Conservation (phyloP, 2,329 filamentous ascomycete genomes). For the Beauveria caledonica region DNA sequence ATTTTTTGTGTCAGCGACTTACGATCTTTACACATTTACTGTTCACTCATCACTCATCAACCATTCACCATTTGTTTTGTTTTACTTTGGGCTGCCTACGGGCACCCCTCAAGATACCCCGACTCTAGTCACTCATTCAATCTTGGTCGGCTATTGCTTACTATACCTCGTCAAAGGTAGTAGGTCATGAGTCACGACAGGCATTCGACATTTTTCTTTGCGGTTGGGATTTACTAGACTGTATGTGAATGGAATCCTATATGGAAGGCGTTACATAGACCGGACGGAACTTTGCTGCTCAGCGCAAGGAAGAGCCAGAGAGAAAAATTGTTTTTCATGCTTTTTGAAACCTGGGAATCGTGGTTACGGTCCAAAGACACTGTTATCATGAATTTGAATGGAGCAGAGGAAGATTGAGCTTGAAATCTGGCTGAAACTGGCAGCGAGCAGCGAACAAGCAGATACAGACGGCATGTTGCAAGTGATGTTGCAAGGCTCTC, state of each 20-base stretch:
- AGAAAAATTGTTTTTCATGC: conserved; percentile 3
- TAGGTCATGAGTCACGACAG: not conserved
- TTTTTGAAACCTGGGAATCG: not conserved
- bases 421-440: not conserved
- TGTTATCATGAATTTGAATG: not conserved
- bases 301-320: conserved; percentile 10
- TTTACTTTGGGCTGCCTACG: not conserved
- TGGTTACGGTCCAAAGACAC: not conserved
- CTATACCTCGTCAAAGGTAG: conserved; percentile 13
- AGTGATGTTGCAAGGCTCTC: not conserved
- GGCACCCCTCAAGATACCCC: conserved; percentile 19
- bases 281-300: conserved; percentile 8
- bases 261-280: conserved; percentile 5
- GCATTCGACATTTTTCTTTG: not conserved
- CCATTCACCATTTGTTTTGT: conserved; percentile 22
- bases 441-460: not conserved
- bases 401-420: not conserved
- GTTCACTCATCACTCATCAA: not conserved
- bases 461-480: not conserved
- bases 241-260: not conserved
- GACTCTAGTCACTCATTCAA: conserved; percentile 19
- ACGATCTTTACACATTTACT: conserved; percentile 9
- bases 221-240: conserved; percentile 7
- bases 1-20: conserved; percentile 12
- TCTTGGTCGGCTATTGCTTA: not conserved